These are phyloP conservation scores for Oryza nivara DNA, from an alignment of 176 grass and related monocot species.

Conservation along the genomic window DNA sequence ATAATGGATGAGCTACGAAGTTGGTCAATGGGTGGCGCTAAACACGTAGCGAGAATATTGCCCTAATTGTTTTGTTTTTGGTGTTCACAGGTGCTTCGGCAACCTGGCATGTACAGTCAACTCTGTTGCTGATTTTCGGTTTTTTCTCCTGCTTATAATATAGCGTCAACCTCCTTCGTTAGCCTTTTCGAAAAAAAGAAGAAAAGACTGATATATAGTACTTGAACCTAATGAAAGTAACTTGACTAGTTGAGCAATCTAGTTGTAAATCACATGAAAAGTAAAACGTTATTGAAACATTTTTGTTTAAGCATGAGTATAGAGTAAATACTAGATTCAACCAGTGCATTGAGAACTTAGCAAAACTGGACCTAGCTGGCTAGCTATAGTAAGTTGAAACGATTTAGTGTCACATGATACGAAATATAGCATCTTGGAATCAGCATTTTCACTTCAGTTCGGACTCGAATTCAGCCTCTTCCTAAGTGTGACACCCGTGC, in stretches of 20 bases:
- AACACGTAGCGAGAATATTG: too few species aligned
- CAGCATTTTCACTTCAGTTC: background rate
- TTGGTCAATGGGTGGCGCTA: too few species aligned
- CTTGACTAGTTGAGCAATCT: background rate
- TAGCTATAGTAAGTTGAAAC: slow-evolving; percentile 3
- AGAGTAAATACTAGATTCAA: background rate
- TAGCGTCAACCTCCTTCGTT: too few species aligned
- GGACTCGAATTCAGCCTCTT: background rate
- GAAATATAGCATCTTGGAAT: background rate
- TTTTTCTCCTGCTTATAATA: too few species aligned
- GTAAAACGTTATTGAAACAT: background rate
- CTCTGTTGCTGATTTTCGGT: too few species aligned
- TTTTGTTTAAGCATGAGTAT: background rate
- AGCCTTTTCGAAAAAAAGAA: background rate
- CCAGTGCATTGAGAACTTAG: background rate
- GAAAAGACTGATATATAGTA: background rate
- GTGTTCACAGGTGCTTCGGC: too few species aligned
- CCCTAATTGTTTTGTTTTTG: too few species aligned
- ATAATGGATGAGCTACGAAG: too few species aligned
- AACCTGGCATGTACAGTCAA: too few species aligned
- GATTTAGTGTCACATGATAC: background rate
- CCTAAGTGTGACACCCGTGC: background rate
- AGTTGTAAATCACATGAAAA: background rate
- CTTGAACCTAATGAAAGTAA: background rate
- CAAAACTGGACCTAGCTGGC: background rate